Percentiles rank a stretch among this genome's conserved stretches.
These are phyloP conservation scores for Aureobasidium melanogenum DNA, from an alignment of 2,329 filamentous ascomycete genomes.

Conservation along the genomic window DNA sequence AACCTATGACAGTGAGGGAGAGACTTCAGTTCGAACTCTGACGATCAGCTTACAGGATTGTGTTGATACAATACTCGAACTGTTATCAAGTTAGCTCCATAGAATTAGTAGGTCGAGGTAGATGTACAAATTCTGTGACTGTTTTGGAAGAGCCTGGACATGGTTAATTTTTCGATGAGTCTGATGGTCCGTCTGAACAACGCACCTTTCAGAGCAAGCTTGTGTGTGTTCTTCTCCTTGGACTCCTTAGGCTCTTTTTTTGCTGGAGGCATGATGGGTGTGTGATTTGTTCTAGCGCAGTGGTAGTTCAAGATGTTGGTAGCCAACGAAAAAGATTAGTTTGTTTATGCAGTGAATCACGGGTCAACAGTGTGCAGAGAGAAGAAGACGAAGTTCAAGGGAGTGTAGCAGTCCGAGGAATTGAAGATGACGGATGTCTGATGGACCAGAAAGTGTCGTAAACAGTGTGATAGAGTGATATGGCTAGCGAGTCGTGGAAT, in stretches of 20 bases:
- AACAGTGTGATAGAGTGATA: neutral
- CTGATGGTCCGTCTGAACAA: conserved; percentile 13
- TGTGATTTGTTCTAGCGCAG: neutral
- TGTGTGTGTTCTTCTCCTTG: conserved; percentile 83
- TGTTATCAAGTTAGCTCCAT: conserved; percentile 26
- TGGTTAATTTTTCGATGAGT: conserved; percentile 2
- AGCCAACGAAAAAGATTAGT: neutral
- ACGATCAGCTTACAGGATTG: conserved; percentile 63
- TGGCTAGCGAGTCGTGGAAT: conserved; percentile 1
- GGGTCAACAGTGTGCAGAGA: neutral
- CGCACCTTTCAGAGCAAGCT: conserved; percentile 76
- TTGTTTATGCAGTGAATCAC: conserved; percentile 8
- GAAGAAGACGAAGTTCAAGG: neutral
- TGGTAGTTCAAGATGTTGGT: neutral
- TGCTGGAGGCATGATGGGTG: conserved; percentile 1
- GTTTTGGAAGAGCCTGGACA: conserved; percentile 63
- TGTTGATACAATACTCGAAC: conserved; percentile 98
- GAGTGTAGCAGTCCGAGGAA: neutral
- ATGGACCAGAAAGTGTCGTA: neutral
- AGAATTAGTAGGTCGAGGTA: neutral
- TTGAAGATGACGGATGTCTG: neutral
- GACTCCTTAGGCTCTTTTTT: conserved; percentile 22
- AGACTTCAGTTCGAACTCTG: too few species aligned
- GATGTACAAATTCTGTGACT: conserved; percentile 80
- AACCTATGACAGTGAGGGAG: conserved; percentile 47